These are phyloP conservation scores for Chalciporus chontae DNA, from an alignment of 768 basidiomycete genomes.

Conservation along the genomic window DNA sequence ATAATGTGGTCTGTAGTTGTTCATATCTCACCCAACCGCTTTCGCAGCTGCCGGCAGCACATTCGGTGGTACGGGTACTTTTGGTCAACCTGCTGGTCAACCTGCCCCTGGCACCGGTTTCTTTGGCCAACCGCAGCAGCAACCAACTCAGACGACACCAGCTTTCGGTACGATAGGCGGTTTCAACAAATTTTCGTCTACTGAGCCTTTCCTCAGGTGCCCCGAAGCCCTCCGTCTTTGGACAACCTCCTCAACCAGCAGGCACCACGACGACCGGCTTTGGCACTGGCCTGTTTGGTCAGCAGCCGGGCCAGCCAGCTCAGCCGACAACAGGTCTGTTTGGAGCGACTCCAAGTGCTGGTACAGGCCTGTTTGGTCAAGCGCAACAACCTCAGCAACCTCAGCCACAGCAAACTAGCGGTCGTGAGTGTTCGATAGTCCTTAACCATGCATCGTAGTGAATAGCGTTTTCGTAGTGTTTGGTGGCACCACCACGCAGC, in stretches of 20 bases:
- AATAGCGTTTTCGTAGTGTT: conserved; percentile 31
- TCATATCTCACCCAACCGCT: not conserved
- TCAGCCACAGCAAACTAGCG: conserved; percentile 34
- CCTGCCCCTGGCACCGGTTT: conserved; percentile 21
- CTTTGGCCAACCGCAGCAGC: conserved; percentile 38
- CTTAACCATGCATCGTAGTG: conserved; percentile 2
- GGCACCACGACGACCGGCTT: conserved; percentile 33
- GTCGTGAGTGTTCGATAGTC: conserved; percentile 28
- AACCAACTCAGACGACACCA: conserved; percentile 27
- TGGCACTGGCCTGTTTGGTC: conserved; percentile 29
- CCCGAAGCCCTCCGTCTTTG: conserved; percentile 48
- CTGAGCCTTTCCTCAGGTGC: conserved; percentile 25
- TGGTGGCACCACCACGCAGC: conserved; percentile 30
- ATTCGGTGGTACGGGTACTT: conserved; percentile 22
- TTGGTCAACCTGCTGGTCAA: conserved; percentile 28
- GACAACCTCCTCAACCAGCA: conserved; percentile 42
- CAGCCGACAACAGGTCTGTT: conserved; percentile 29
- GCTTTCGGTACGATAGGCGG: conserved; percentile 42
- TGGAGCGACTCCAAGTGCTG: conserved; percentile 21
- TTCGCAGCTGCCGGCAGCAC: conserved; percentile 15
- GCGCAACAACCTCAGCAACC: conserved; percentile 31
- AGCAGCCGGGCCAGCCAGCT: conserved; percentile 23
- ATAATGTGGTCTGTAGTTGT: not conserved
- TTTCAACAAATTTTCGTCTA: conserved; percentile 1
- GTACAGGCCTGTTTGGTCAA: conserved; percentile 34